These are phyloP conservation scores for Boletellus ananas DNA, from an alignment of 768 basidiomycete genomes.

Conservation along the genomic window DNA sequence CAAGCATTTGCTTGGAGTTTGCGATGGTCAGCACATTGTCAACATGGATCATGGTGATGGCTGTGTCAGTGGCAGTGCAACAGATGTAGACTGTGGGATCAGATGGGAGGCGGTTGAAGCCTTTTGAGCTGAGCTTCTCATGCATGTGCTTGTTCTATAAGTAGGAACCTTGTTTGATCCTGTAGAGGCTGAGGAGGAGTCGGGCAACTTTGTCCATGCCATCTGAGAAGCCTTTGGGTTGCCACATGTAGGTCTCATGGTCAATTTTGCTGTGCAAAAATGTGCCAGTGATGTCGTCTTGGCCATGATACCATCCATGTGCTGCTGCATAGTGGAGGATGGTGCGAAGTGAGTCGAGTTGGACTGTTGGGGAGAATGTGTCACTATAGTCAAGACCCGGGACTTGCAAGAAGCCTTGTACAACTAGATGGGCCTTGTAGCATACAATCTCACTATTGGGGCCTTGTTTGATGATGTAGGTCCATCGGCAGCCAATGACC, in stretches of 20 bases:
- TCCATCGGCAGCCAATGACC: too few species aligned
- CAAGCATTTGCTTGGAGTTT: too few species aligned
- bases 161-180: slow-evolving; percentile 35
- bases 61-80: neutral
- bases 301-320: slow-evolving; percentile 1
- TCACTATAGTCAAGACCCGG: slow-evolving; percentile 36
- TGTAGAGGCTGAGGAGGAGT: slow-evolving; percentile 33
- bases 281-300: slow-evolving; percentile 9
- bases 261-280: slow-evolving; percentile 8
- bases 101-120: neutral
- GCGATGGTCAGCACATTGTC: slow-evolving; percentile 1
- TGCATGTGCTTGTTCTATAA: slow-evolving; percentile 32
- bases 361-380: slow-evolving; percentile 26
- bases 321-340: slow-evolving; percentile 19
- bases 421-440: slow-evolving; percentile 40
- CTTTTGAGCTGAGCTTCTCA: neutral
- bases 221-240: slow-evolving; percentile 34
- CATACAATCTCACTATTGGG: neutral
- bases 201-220: slow-evolving; percentile 21
- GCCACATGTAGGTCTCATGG: slow-evolving; percentile 39
- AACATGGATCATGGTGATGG: neutral
- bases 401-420: slow-evolving; percentile 38
- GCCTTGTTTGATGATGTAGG: neutral
- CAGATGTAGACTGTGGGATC: neutral
- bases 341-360: slow-evolving; percentile 19